Conservation (phyloP, 257 asterid genomes). For the Linderniella brevidens region DNA sequence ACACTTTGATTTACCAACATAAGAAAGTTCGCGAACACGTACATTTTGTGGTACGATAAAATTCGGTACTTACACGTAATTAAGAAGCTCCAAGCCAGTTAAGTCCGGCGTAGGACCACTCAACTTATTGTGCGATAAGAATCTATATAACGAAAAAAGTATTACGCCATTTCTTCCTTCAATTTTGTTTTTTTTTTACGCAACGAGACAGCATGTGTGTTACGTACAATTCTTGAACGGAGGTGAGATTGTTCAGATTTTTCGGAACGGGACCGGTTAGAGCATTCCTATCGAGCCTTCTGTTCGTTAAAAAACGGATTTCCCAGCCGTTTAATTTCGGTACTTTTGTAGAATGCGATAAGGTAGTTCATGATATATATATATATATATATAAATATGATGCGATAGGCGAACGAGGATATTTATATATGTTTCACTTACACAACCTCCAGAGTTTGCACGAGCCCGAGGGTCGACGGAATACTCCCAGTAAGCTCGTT, state of each 20-base stretch:
- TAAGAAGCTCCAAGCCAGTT: constrained; percentile 37
- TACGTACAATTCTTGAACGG: constrained; percentile 46
- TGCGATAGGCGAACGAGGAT: neutral
- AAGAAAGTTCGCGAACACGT: neutral
- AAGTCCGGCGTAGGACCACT: constrained; percentile 57
- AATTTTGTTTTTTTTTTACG: too few relatives aligned
- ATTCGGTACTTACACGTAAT: constrained; percentile 45
- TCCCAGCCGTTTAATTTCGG: neutral
- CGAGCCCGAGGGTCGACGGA: constrained; percentile 51
- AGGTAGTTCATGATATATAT: too few relatives aligned
- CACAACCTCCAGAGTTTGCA: constrained; percentile 46
- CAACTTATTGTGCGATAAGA: constrained; percentile 51
- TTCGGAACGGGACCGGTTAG: constrained; percentile 46
- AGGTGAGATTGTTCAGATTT: constrained; percentile 47
- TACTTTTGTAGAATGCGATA: neutral
- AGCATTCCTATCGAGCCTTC: constrained; percentile 63
- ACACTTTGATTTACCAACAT: neutral
- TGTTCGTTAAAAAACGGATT: constrained; percentile 10
- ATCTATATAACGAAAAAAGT: constrained; percentile 18
- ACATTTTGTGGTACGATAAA: neutral
- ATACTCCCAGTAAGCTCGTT: constrained; percentile 48
- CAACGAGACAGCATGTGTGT: too few relatives aligned
- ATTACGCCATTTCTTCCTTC: neutral
- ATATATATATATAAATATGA: too few relatives aligned
- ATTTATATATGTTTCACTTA: constrained; percentile 29